Evolutionary conservation across 2,329 filamentous ascomycete species (phyloP).

Genomic region (Fusarium sarcochroum): DNA sequence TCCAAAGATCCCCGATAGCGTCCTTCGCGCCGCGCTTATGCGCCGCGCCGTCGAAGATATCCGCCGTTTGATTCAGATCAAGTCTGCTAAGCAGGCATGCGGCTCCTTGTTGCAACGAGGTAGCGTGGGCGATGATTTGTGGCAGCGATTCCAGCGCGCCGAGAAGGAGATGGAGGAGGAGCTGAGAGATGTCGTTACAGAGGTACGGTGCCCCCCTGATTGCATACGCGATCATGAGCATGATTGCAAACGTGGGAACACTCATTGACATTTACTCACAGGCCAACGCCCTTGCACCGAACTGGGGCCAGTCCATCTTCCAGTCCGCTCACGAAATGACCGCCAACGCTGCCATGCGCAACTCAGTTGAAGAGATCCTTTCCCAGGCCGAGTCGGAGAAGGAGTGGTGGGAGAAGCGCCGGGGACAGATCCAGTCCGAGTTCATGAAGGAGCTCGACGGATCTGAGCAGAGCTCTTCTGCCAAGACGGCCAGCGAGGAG

Average conservation of each 20-base stretch:
- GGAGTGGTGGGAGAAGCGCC: conserved; percentile 92
- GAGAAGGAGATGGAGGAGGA: conserved; percentile 99
- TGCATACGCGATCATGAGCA: background rate
- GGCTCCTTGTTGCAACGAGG: conserved; percentile 87
- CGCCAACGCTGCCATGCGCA: conserved; percentile 83
- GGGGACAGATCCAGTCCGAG: conserved; percentile 77
- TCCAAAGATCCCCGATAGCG: conserved; percentile 81
- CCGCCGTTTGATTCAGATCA: conserved; percentile 88
- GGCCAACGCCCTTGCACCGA: conserved; percentile 90
- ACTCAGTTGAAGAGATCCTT: conserved; percentile 82
- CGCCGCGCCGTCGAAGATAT: conserved; percentile 94
- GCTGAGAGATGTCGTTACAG: conserved; percentile 90
- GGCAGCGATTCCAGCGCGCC: conserved; percentile 90
- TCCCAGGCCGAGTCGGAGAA: conserved; percentile 80
- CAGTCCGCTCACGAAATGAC: conserved; percentile 97
- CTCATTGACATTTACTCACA: conserved; percentile 54
- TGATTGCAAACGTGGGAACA: background rate
- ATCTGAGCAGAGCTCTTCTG: conserved; percentile 64
- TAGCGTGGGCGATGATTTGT: conserved; percentile 95
- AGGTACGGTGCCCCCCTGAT: conserved; percentile 68
- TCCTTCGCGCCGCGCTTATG: conserved; percentile 89
- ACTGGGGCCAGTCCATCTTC: conserved; percentile 96
- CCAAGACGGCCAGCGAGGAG: conserved; percentile 55
- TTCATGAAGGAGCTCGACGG: conserved; percentile 89
- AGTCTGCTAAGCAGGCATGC: conserved; percentile 89